Base-by-base conservation (phyloP, 768 basidiomycete species). In the Xerocomus potaroensis region DNA sequence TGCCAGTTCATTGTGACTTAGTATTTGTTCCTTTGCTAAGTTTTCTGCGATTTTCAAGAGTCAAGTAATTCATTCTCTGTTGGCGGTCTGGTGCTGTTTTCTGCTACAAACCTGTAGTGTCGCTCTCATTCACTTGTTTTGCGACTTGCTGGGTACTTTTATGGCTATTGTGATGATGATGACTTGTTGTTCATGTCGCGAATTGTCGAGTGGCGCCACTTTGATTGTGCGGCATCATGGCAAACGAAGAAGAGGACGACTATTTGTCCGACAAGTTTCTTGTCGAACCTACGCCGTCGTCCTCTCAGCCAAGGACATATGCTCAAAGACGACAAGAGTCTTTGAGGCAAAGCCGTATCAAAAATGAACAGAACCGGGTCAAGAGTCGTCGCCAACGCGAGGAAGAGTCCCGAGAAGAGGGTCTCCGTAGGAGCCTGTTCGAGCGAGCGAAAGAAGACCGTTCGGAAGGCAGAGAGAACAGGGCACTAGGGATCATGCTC, bases 241-340 rank as follows among this genome's bases (percentile, higher is more conserved):
- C 82, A 42, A 79, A 79, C 51, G 80, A 78, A 49, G 89, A 91
- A 58, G 36, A 37, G n/a, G 88, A 92, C 70, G 88, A 92, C 70
- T 93, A 92, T 61, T 77, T 93, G 41, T 91, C 89, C 26, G 87
- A 91, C 72, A 91, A 89, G 60, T 92, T 91, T 66, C 74, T 92
- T 4, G 54, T 72, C 38, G 72, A 73, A 1, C 41, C 70, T n/a
- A 47, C 60, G 16, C 26, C 72, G 8, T 45, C 64, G 26, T 51
- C 65, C 10, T 55, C 73, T 6, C 56, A 69, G 2, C 69, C 80
- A 8, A 79, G 77, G 53, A 87, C 87, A 0, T 93, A 93, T 57
- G 69, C 73, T 14, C 78, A 88, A 55, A 71, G 79, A 37, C 82
- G 90, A 11, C 84, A 82, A 61, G 79, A 87, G 47, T 81, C 80